These are phyloP conservation scores for Wickerhamomyces bovis DNA, from an alignment of 805 yeast species.

Conservation along the genomic window DNA sequence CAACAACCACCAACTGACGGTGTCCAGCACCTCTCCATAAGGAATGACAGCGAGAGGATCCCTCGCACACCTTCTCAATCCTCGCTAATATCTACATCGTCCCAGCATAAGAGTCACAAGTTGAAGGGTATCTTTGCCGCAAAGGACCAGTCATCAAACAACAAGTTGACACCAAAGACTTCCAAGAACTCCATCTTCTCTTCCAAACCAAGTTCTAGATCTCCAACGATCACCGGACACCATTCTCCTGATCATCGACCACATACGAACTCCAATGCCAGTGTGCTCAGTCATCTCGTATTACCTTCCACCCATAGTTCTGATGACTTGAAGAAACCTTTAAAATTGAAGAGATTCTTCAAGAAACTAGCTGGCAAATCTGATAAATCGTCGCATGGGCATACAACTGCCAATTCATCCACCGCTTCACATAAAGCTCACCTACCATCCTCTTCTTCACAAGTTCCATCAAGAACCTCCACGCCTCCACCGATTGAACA, in stretches of 20 bases:
- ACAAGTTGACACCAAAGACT: slow-evolving; percentile 22
- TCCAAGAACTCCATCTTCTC: slow-evolving; percentile 22
- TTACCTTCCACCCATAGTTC: neutral
- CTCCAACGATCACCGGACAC: slow-evolving; percentile 16
- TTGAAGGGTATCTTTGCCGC: slow-evolving; percentile 2
- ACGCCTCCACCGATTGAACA: slow-evolving; percentile 5
- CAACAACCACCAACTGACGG: neutral
- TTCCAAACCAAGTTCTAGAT: slow-evolving; percentile 15
- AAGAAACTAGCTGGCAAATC: slow-evolving; percentile 33
- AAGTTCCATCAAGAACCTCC: neutral
- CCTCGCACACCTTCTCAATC: slow-evolving; percentile 6
- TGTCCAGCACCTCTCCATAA: slow-evolving; percentile 1
- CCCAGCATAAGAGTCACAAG: slow-evolving; percentile 6
- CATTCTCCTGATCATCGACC: slow-evolving; percentile 13
- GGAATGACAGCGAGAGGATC: neutral
- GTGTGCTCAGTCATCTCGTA: neutral
- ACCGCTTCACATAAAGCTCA: neutral
- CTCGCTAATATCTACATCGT: slow-evolving; percentile 5
- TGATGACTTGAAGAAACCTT: slow-evolving; percentile 15
- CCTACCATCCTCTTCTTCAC: slow-evolving; percentile 1
- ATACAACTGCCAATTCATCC: slow-evolving; percentile 15
- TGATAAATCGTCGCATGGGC: neutral
- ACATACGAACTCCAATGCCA: neutral
- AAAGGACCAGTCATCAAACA: slow-evolving; percentile 1
- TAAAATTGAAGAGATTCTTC: slow-evolving; percentile 43